Conservation (phyloP, 2,329 filamentous ascomycete genomes). For the Calonectria leucothoes region DNA sequence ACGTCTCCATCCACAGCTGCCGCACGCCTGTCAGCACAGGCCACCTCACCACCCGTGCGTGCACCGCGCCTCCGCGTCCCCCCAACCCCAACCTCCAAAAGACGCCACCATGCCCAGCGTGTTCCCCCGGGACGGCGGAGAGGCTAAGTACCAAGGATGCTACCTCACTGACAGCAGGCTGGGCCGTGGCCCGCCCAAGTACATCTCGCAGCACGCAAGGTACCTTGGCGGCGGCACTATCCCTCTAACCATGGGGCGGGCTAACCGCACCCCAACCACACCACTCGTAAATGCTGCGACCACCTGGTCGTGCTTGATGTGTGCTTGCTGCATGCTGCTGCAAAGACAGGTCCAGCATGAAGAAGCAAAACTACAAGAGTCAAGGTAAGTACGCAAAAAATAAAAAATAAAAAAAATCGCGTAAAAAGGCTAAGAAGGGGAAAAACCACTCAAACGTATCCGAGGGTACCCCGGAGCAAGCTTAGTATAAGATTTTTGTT, state of each 20-base stretch:
- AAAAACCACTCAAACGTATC: conserved; percentile 1
- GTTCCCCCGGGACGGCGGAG: conserved; percentile 15
- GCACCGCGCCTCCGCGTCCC: not conserved
- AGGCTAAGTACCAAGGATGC: not conserved
- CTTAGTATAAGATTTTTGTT: not conserved
- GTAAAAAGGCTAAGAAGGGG: conserved; percentile 14
- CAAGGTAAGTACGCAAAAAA: conserved; percentile 18
- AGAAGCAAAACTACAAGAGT: conserved; percentile 24
- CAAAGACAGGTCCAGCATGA: conserved; percentile 31
- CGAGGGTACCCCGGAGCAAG: not conserved
- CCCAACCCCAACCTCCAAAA: conserved; percentile 23
- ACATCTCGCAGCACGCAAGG: not conserved
- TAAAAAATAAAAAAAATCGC: conserved; percentile 4
- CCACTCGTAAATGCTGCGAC: conserved; percentile 39
- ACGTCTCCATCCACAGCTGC: not conserved
- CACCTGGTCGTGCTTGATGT: conserved; percentile 35
- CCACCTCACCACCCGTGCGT: conserved; percentile 20
- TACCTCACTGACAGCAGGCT: conserved; percentile 5
- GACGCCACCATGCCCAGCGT: conserved; percentile 13
- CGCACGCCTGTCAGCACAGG: conserved; percentile 21
- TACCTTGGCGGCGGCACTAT: conserved; percentile 19
- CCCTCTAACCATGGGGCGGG: conserved; percentile 33
- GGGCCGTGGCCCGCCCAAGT: not conserved
- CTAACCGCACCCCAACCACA: conserved; percentile 32
- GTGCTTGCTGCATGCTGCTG: conserved; percentile 35